Conservation (phyloP, 306 rosid genomes). For the Cucumis sativus region Cucumber_9930_V3 NC_026660.2:5494501-5495000, state of each 20-base stretch:
- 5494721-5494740: constrained; percentile 14
- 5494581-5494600: constrained; percentile 10
- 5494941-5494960: constrained; percentile 21
- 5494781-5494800: constrained; percentile 16
- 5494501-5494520: constrained; percentile 5
- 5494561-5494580: background rate
- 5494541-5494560: background rate
- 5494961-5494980: background rate
- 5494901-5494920: background rate
- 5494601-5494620: constrained; percentile 15
- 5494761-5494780: background rate
- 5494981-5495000: background rate
- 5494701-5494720: background rate
- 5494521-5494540: constrained; percentile 8
- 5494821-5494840: background rate
- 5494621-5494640: background rate
- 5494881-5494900: constrained; percentile 17
- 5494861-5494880: constrained; percentile 8
- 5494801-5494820: constrained; percentile 9
- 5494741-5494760: constrained; percentile 1
- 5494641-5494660: background rate
- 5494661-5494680: background rate
- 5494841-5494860: background rate
- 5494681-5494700: constrained; percentile 3
- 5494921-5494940: constrained; percentile 11